Conservation (phyloP, 257 asterid genomes). For the Haberlea rhodopensis region DNA sequence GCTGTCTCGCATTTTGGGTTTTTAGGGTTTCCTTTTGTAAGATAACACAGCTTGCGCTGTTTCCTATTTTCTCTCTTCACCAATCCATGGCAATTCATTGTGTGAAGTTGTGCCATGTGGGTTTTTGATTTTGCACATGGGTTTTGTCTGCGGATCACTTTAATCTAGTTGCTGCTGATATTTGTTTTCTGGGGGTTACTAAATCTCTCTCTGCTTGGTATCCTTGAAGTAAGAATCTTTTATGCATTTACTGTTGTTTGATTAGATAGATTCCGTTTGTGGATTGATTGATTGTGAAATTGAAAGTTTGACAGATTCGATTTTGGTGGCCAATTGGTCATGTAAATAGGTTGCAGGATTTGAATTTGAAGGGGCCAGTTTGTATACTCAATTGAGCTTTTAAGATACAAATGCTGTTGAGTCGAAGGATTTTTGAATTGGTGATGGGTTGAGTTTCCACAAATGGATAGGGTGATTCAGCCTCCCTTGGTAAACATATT, state of each 20-base stretch:
- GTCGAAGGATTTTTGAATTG: conserved; percentile 18
- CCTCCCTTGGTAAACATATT: conserved; percentile 58
- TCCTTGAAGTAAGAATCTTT: background rate
- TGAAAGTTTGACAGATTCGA: conserved; percentile 6
- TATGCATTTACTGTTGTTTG: background rate
- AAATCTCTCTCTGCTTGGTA: background rate
- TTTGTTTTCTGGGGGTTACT: conserved; percentile 3
- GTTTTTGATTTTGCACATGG: conserved; percentile 28
- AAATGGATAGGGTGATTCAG: conserved; percentile 60
- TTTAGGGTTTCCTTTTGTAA: conserved; percentile 34
- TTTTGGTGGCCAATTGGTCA: conserved; percentile 11
- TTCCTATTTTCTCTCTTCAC: conserved; percentile 17
- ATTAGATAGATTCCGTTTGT: conserved; percentile 2
- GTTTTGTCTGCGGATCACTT: conserved; percentile 17
- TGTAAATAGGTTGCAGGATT: conserved; percentile 19
- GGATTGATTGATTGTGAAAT: background rate
- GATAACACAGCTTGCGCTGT: conserved; percentile 32
- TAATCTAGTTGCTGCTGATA: background rate
- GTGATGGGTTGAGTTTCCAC: conserved; percentile 21
- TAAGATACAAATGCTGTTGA: conserved; percentile 23
- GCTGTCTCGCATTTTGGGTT: conserved; percentile 56
- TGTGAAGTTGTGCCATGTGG: conserved; percentile 25
- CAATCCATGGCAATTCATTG: conserved; percentile 13
- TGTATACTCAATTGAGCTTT: conserved; percentile 1
- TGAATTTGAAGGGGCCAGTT: conserved; percentile 8